Evolutionary conservation across 225 moss, liverwort and hornwort genomes (phyloP), one percentile per base, ranked within the genome.

Genomic region (Thuidium tamariscinum): DNA sequence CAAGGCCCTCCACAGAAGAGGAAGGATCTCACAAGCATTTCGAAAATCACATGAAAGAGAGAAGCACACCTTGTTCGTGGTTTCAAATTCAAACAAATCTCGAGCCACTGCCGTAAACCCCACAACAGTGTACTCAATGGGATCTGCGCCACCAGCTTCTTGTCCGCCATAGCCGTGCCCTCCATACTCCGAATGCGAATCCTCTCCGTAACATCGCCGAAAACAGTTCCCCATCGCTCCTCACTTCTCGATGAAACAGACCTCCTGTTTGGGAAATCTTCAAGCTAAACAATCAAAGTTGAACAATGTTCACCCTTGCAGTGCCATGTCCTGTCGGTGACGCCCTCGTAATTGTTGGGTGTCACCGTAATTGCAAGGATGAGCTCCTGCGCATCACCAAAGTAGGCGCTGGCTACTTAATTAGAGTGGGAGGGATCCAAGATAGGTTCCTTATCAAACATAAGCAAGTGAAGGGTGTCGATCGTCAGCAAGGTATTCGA

Each of bases 221-320:
- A 89, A 80, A 75, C 88, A 77, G 73, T 92, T 93, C 29, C 93
- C 93, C 93, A 93, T 93, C 30, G 67, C 76, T 61, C 41, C 80
- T 74, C 60, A 61, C 62, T 55, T 67, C 29, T 65, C 36, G 57
- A 37, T 56, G 56, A 4, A 56, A 25, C 56, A 18, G 22, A 32
- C 29, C 66, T 49, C 34, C 32, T 26, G 15, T 9, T 48, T 21
- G 26, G 26, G 4, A 36, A 57, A 57, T 25, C 16, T 71, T 71
- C 44, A 57, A 42, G 34, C 71, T 10, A 61, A 20, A 34, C 52
- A 39, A 84, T 64, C 75, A 15, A 51, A 18, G 10, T 1, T 20
- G 17, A 55, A 39, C 42, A 48, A 16, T 2, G 55, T 55, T 64
- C 75, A 84, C 49, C 3, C 21, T 27, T 19, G 15, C 5, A 57